Evolutionary conservation across 108 stramenopile genomes (phyloP), one percentile per base, ranked within the genome.

Genomic region (Discostella stelligeroides): DNA sequence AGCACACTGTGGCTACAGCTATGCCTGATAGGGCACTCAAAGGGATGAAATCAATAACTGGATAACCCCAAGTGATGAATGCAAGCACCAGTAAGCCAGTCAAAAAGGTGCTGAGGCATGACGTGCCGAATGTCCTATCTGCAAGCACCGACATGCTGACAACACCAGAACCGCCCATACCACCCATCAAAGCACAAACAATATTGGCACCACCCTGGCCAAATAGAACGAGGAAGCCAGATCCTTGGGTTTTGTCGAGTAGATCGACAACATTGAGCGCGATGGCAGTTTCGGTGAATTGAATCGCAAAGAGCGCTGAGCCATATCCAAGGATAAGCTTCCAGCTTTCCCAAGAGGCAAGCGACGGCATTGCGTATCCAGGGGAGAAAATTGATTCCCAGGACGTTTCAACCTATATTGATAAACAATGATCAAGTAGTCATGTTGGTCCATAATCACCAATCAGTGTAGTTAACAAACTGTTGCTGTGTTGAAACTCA

Each of bases 91-190:
- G 20, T 17, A 48, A 29, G 17, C 80, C 80, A 37, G 70, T 66
- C 58, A 66, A 23, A 49, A 81, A 81, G 25, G 70, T 81, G 34
- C 64, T 67, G 8, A 81, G 70, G 39, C 75, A 72, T 15, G 75
- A 76, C 4, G 75, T 81, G 24, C 75, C 80, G 30, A 73, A 75
- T 11, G 80, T 66, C 53, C 75, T 75, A 43, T 81, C 75, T 6
- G 74, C 70, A 30, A 81, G 54, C 13, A 81, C 72, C 17, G 51
- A 66, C 69, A 70, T 51, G 37, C 37, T 76, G 15, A 81, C 66
- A 12, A 81, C 63, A 12, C 80, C 80, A 46, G 51, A 59, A 34
- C 75, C 70, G 15, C 80, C 80, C 75, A 81, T 81, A 15, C 80
- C 80, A 43, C 80, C 80, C 63, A 81, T 48, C 10, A 81, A 29